phyloP scores from a whole-genome alignment of 371 early-diverging fungal species.

The Rhizopus sp. region DNA sequence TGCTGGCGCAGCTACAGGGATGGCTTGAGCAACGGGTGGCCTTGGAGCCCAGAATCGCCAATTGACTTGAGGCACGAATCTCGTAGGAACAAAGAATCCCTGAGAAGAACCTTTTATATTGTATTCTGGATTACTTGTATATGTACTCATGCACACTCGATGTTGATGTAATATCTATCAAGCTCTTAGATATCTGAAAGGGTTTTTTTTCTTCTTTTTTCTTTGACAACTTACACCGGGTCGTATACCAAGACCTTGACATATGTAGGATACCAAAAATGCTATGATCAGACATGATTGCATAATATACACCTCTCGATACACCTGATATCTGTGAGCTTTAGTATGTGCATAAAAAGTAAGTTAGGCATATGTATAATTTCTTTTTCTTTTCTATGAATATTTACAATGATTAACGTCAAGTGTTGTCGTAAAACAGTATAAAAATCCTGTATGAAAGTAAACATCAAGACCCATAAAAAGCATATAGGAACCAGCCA shows the following conservation, averaged over 20 bases:
- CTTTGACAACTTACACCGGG: neutral
- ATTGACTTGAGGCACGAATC: neutral
- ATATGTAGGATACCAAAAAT: slow-evolving; percentile 16
- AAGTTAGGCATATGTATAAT: neutral
- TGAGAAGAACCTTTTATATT: neutral
- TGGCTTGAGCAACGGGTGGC: neutral
- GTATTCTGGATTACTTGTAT: slow-evolving; percentile 2
- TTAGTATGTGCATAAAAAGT: neutral
- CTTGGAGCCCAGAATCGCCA: slow-evolving; percentile 1
- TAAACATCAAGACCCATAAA: slow-evolving; percentile 79
- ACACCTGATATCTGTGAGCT: slow-evolving; percentile 19
- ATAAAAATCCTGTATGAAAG: slow-evolving; percentile 70
- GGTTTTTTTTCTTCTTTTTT: neutral
- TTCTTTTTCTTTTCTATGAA: neutral
- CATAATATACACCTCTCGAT: slow-evolving; percentile 32
- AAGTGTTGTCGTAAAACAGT: slow-evolving; percentile 31
- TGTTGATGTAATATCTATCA: neutral
- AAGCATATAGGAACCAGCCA: slow-evolving; percentile 71
- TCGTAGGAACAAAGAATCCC: neutral
- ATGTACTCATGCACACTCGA: slow-evolving; percentile 2
- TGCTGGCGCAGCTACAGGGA: neutral
- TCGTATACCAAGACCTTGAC: slow-evolving; percentile 11
- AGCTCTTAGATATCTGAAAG: neutral
- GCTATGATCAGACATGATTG: slow-evolving; percentile 30
- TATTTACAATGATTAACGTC: slow-evolving; percentile 32